Evolutionary conservation across 2,329 filamentous ascomycete genomes (phyloP).

Genomic region (Fusarium nodosum): DNA sequence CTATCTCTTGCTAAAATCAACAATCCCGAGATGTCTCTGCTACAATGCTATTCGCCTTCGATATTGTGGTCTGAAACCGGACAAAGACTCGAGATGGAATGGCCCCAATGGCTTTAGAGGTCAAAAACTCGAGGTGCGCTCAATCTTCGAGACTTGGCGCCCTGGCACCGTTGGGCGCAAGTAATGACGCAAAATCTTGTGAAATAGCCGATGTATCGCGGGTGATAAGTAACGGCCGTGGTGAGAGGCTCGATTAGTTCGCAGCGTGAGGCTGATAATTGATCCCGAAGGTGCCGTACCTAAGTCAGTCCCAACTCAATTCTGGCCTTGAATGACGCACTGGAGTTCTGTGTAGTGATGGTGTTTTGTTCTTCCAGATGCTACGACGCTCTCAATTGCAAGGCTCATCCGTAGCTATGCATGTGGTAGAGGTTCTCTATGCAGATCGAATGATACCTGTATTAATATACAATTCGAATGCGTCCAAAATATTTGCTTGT

Average conservation of each 20-base stretch:
- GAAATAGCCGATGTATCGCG: not conserved
- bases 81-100: conserved; percentile 19
- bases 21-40: conserved; percentile 36
- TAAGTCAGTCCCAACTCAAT: conserved; percentile 17
- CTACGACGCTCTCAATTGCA: not conserved
- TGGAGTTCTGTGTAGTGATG: conserved; percentile 10
- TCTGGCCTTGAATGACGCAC: conserved; percentile 38
- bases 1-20: conserved; percentile 5
- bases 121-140: conserved; percentile 11
- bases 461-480: not conserved
- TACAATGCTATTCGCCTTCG: conserved; percentile 35
- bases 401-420: not conserved
- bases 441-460: conserved; percentile 8
- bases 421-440: conserved; percentile 7
- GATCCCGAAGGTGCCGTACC: conserved; percentile 38
- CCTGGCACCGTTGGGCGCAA: conserved; percentile 25
- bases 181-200: conserved; percentile 37
- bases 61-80: conserved; percentile 18
- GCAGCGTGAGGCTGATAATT: conserved; percentile 13
- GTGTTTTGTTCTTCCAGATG: conserved; percentile 15
- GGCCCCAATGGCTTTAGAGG: conserved; percentile 14
- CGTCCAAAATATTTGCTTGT: conserved; percentile 15
- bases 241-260: conserved; percentile 17
- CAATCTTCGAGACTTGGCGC: conserved; percentile 17
- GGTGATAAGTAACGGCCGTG: conserved; percentile 1